Percentiles rank a stretch among this genome's conserved stretches.
phyloP scores from a whole-genome alignment of 2,329 filamentous ascomycete genomes.

The Drechslera avenae region DNA sequence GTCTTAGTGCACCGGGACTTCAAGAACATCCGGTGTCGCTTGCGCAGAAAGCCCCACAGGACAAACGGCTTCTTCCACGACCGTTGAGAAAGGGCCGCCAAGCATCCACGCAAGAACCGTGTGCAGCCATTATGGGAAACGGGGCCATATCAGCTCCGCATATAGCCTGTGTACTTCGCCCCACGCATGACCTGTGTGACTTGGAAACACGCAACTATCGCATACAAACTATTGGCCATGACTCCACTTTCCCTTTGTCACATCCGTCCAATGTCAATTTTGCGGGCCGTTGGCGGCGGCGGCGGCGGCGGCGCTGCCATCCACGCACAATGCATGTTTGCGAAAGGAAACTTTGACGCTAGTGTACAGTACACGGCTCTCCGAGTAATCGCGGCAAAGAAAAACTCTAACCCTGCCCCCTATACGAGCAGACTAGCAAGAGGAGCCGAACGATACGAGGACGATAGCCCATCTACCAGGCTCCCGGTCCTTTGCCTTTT shows the following conservation, averaged over 20 bases:
- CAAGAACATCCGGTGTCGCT: conserved; percentile 1
- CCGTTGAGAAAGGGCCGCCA: not conserved
- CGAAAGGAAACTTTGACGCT: not conserved
- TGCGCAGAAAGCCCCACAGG: not conserved
- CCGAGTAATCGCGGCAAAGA: not conserved
- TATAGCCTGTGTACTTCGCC: conserved; percentile 21
- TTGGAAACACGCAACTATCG: conserved; percentile 7
- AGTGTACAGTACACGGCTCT: not conserved
- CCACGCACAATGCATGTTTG: not conserved
- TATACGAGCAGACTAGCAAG: not conserved
- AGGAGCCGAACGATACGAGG: conserved; percentile 1
- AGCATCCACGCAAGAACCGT: conserved; percentile 1
- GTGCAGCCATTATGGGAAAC: conserved; percentile 5
- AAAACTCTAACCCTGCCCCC: no score
- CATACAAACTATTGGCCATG: conserved; percentile 9
- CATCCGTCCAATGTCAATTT: conserved; percentile 11
- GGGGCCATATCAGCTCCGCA: conserved; percentile 21
- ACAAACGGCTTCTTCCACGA: not conserved
- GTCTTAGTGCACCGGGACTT: not conserved
- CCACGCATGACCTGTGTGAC: conserved; percentile 3
- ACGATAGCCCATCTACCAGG: conserved; percentile 12
- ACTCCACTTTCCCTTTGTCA: conserved; percentile 9
- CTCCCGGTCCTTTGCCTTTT: conserved; percentile 12
- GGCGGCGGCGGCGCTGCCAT: not conserved
- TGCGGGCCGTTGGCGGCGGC: conserved; percentile 3